Evolutionary conservation across 164 flowering plant genomes (phyloP).

Genomic region (Stephania japonica): DNA sequence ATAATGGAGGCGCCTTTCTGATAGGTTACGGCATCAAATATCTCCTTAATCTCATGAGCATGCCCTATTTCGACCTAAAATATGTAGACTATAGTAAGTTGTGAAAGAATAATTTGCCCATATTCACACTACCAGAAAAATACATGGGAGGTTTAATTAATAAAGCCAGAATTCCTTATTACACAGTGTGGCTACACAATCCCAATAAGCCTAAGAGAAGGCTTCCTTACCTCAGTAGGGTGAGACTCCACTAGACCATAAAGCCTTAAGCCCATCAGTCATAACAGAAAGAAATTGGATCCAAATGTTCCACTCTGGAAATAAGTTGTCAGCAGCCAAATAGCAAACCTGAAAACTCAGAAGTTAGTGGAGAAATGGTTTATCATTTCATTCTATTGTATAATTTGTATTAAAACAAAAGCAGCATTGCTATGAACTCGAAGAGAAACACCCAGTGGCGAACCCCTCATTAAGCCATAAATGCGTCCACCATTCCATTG

Average conservation of each 20-base stretch:
- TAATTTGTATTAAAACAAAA: background rate
- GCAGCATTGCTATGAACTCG: background rate
- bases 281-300: conserved; percentile 85
- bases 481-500: conserved; percentile 99
- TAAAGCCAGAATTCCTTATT: conserved; percentile 21
- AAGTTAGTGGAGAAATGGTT: conserved; percentile 5
- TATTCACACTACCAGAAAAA: background rate
- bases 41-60: conserved; percentile 84
- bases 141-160: background rate
- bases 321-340: conserved; percentile 76
- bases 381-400: background rate
- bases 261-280: conserved; percentile 71
- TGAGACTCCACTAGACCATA: conserved; percentile 94
- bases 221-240: conserved; percentile 70
- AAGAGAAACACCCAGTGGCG: conserved; percentile 83
- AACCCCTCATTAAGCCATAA: conserved; percentile 98
- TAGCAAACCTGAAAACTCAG: conserved; percentile 63
- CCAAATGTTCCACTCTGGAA: conserved; percentile 98
- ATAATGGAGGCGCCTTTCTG: conserved; percentile 90
- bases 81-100: background rate
- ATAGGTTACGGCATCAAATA: conserved; percentile 93
- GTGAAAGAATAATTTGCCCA: background rate
- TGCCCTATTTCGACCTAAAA: conserved; percentile 82
- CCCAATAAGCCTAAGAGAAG: conserved; percentile 63
- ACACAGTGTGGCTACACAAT: conserved; percentile 92